Evolutionary conservation across 371 early-diverging fungal species (phyloP), one percentile per base, ranked within the genome.

Genomic region (Mortierella sp.): DNA sequence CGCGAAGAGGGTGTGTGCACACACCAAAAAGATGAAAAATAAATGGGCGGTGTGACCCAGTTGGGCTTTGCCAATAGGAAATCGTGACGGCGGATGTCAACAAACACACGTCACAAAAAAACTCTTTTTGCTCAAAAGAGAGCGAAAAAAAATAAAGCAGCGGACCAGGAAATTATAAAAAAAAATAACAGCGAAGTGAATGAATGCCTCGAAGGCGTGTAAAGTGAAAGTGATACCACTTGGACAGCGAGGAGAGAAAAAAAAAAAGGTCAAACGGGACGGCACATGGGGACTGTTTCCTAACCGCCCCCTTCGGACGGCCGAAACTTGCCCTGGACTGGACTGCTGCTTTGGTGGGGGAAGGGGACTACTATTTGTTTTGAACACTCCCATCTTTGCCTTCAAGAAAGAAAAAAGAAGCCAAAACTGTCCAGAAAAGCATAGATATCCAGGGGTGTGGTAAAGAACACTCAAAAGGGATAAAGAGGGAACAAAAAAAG

Each of bases 41-140:
- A 48, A 24, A 34, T 31, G 50, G 48, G 34, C 58, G 43, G 29
- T 67, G 45, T 66, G 67, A 39, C 31, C 37, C n/a, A 8, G n/a
- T 26, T 64, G 78, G 69, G 68, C 77, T 72, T 78, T 61, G 73
- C 78, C 48, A 72, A 67, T 66, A 22, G 64, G n/a, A 19, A 3
- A 47, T 34, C 45, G 72, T 71, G 72, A 71, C 72, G 26, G 48
- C 52, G 50, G 41, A 52, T 52, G 14, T 37, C 39, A 43, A 66
- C 47, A 76, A 76, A 70, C 45, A 71, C 48, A 58, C 68, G 77
- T 76, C 71, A 71, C 77, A 76, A 70, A 61, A 39, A 50, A 50
- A 52, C 24, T 40, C 45, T 68, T 31, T 40, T n/a, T 45, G 44
- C 47, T 19, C 64, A 41, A 24, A 22, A 45, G 43, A 24, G 50